Evolutionary conservation across 768 basidiomycete species (phyloP), one percentile per base, ranked within the genome.

Genomic region (Tricholoma furcatifolium): DNA sequence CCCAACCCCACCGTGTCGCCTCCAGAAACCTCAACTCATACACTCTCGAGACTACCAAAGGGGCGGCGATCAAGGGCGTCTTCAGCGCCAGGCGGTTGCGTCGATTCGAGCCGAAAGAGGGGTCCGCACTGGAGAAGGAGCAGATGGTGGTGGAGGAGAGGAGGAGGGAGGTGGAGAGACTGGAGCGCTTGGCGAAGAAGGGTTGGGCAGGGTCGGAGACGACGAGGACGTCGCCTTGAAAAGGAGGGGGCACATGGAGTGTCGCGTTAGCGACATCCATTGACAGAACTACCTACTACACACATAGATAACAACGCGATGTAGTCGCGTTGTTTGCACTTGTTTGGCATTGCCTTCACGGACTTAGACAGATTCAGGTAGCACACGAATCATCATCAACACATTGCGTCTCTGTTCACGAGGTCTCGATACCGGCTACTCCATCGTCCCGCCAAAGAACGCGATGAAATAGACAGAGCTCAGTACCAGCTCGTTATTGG

Each of bases 61-160:
- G 66, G 0, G 30, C 47, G 2, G n/a, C 43, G 1, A 54, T 66
- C 4, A 23, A 31, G 0, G 62, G 65, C 0, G 14, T 48, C 10
- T 61, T 66, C 40, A 62, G 57, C 21, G 43, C 66, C 0, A n/a
- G 64, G 15, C 34, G 59, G 2, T 39, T 70, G 12, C 50, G 63
- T 0, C 10, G 42, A 4, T 68, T 67, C 39, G 55, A 30, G 24
- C 66, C 61, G 0, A 21, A 56, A 32, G 47, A 42, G 5, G 64
- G 66, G 0, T 60, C 63, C 11, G 15, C 41, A 18, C 21, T 67
- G 6, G 62, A 52, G 10, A 43, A 58, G 31, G 53, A 43, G 31
- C 63, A 66, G 44, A 31, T 47, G 27, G 43, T n/a, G 39, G n/a
- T 58, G 6, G 46, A 51, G 46, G 43, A 39, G 14, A 38, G 27